phyloP scores from a whole-genome alignment of 2,329 filamentous ascomycete species.

The Tricladium varicosporioides region DNA sequence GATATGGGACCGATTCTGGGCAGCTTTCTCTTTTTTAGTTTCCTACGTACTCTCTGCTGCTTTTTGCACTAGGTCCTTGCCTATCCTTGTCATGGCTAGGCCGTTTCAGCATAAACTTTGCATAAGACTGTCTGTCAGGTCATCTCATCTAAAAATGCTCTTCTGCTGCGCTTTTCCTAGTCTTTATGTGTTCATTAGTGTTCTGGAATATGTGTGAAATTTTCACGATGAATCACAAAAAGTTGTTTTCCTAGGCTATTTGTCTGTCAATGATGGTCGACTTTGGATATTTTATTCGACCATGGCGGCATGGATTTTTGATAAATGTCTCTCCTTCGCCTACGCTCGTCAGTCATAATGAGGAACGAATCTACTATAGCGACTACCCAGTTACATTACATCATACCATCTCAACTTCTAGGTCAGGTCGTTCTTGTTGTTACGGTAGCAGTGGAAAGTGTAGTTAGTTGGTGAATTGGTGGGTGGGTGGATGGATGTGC shows the following conservation, averaged over 20 bases:
- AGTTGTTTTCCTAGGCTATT: conserved; percentile 35
- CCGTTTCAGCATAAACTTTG: conserved; percentile 28
- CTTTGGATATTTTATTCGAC: conserved; percentile 23
- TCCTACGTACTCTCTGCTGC: no score
- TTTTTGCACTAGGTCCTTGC: conserved; percentile 23
- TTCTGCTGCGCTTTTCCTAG: conserved; percentile 26
- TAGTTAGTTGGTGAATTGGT: not conserved
- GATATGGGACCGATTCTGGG: conserved; percentile 28
- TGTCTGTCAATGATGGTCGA: conserved; percentile 21
- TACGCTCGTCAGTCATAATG: conserved; percentile 30
- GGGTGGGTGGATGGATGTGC: conserved; percentile 19
- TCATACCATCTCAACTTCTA: conserved; percentile 27
- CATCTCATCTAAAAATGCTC: conserved; percentile 29
- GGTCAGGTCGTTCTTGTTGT: conserved; percentile 18
- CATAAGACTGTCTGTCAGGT: conserved; percentile 25
- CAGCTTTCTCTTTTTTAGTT: conserved; percentile 16
- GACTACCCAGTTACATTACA: conserved; percentile 32
- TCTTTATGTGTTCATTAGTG: conserved; percentile 28
- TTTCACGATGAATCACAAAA: conserved; percentile 28
- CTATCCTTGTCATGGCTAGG: conserved; percentile 26
- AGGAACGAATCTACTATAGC: conserved; percentile 39
- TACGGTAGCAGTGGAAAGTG: not conserved
- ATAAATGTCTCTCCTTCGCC: conserved; percentile 29
- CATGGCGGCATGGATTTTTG: conserved; percentile 18
- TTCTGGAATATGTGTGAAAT: conserved; percentile 30